phyloP scores from a whole-genome alignment of 495 filamentous ascomycete genomes.

The Xylaria longipes region DNA sequence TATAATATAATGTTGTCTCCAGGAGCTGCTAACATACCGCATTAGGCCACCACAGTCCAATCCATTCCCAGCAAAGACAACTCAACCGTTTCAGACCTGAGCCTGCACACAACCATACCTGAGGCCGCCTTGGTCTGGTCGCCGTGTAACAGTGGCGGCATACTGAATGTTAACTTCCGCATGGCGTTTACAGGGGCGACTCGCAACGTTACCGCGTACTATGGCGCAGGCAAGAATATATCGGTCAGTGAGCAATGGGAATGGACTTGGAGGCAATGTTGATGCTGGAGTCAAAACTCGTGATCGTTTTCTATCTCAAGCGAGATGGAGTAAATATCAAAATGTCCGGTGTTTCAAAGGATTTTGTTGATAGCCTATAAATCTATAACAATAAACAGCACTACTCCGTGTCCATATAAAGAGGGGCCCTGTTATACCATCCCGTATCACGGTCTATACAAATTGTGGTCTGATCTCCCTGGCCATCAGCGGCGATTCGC shows the following conservation, averaged over 20 bases:
- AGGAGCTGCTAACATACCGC: neutral
- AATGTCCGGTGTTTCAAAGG: neutral
- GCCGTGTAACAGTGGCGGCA: neutral
- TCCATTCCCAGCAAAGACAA: slow-evolving; percentile 5
- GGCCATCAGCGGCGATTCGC: neutral
- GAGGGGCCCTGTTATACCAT: no score
- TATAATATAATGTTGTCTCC: neutral
- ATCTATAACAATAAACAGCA: neutral
- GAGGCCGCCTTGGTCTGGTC: slow-evolving; percentile 11
- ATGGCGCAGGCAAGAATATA: neutral
- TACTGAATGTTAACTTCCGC: slow-evolving; percentile 16
- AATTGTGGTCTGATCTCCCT: neutral
- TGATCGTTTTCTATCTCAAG: neutral
- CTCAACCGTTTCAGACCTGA: slow-evolving; percentile 1
- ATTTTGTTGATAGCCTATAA: neutral
- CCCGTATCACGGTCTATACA: neutral
- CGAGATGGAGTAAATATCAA: neutral
- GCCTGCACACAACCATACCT: slow-evolving; percentile 17
- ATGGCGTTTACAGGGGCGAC: slow-evolving; percentile 9
- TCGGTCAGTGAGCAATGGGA: slow-evolving; percentile 13
- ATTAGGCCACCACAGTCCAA: slow-evolving; percentile 8
- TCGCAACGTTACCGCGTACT: slow-evolving; percentile 4
- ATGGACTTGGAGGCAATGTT: slow-evolving; percentile 14
- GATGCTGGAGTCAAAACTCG: neutral
- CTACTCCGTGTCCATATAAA: neutral